phyloP scores from a whole-genome alignment of 2,329 filamentous ascomycete genomes.

The Epichloe festucae region DNA sequence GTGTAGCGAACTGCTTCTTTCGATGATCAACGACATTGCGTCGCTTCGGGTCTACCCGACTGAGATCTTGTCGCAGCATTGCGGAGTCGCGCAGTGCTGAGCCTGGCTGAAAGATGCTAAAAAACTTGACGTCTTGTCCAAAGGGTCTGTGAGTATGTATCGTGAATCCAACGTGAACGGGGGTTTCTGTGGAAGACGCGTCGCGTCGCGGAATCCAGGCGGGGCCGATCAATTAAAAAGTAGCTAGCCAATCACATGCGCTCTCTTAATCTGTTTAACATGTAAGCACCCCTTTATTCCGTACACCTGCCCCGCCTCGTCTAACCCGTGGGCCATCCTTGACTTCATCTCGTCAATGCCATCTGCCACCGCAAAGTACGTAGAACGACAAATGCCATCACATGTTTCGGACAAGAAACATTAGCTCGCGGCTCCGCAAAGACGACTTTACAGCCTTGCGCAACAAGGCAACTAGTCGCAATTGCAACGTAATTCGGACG shows the following conservation, averaged over 20 bases:
- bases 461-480: background rate
- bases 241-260: background rate
- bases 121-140: background rate
- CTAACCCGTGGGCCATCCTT: too few species aligned
- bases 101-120: background rate
- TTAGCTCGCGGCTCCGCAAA: background rate
- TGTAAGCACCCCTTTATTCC: too few species aligned
- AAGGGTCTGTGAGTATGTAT: background rate
- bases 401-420: background rate
- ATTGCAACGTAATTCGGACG: too few species aligned
- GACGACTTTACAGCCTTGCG: background rate
- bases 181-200: conserved; percentile 19
- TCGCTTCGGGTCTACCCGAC: conserved; percentile 54
- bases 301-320: too few species aligned
- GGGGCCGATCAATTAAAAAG: conserved; percentile 13
- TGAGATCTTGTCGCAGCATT: conserved; percentile 39
- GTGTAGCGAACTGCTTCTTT: conserved; percentile 74
- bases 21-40: conserved; percentile 65
- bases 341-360: background rate
- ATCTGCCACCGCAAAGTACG: background rate
- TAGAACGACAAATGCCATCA: background rate
- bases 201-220: conserved; percentile 19
- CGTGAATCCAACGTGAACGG: background rate
- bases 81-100: conserved; percentile 6
- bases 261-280: background rate